phyloP scores from a whole-genome alignment of 2,329 filamentous ascomycete species.

The Pseudogymnoascus sp. region DNA sequence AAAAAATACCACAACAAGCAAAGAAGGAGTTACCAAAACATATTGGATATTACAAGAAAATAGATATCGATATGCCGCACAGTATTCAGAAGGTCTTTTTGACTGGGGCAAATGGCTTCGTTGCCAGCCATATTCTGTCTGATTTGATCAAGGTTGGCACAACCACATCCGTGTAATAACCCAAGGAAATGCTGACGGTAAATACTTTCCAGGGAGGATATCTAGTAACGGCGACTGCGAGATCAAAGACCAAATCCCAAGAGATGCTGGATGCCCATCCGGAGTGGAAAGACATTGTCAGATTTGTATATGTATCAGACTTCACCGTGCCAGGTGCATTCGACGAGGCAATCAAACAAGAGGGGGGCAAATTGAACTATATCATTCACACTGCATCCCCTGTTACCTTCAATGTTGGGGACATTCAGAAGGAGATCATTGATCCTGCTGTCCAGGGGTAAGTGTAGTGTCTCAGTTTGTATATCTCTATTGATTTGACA shows the following conservation, averaged over 20 bases:
- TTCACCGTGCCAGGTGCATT: conserved; percentile 65
- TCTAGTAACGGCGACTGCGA: conserved; percentile 29
- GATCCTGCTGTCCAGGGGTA: conserved; percentile 46
- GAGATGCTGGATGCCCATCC: conserved; percentile 33
- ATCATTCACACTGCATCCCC: conserved; percentile 66
- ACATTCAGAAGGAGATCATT: conserved; percentile 34
- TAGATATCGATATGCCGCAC: not conserved
- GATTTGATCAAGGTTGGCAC: not conserved
- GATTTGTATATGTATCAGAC: conserved; percentile 50
- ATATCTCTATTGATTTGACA: not conserved
- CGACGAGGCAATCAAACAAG: conserved; percentile 42
- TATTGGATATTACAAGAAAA: not conserved
- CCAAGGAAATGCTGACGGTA: not conserved
- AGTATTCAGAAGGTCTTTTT: conserved; percentile 20
- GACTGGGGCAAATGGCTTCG: conserved; percentile 28
- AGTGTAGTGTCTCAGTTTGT: not conserved
- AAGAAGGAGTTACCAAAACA: not conserved
- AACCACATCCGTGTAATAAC: not conserved
- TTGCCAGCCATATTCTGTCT: conserved; percentile 24
- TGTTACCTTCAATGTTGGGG: conserved; percentile 27
- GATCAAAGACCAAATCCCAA: conserved; percentile 36
- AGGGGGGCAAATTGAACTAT: conserved; percentile 42
- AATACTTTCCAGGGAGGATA: not conserved
- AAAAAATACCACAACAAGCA: not conserved
- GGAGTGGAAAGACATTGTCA: conserved; percentile 18